Base-by-base conservation (phyloP, 331 rosid genomes). In the Rosa hybrid region DNA sequence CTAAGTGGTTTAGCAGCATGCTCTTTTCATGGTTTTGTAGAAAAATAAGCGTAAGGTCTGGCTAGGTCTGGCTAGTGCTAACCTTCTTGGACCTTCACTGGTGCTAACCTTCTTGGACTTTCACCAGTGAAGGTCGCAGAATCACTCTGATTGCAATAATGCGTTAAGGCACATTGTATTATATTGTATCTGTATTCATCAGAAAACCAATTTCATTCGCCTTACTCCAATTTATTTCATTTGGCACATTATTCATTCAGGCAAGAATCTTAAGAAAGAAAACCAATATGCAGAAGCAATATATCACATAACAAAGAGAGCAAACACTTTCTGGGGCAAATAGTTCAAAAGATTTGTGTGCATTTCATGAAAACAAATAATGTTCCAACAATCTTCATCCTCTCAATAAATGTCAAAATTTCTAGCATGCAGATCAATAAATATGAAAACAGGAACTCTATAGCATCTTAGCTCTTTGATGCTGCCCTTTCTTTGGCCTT, bases 401-500 rank as follows among this genome's bases (percentile, higher is more conserved):
- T 41, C 44, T 45, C 41, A 79, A 54, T 44, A 62, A 23, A 34
- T 38, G 41, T 12, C 80, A 76, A 76, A 76, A 76, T 80, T 79
- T 80, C 44, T n/a, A 56, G 21, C 39, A 7, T 42, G 34, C 59
- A 71, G 45, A 70, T 57, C 48, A 13, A 6, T 12, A 72, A 48
- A 59, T 45, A 12, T 4, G 4, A 48, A 45, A 72, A 6, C 8
- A 5, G 16, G 1, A 39, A 21, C 68, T 17, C 62, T 76, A 30
- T 3, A 14, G 62, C 59, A 23, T 18, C 59, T 72, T 79, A 87
- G 71, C 81, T 68, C 80, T 75, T 84, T 11, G 85, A 75, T 51
- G 89, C 80, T 14, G 73, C 79, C 79, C 79, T 86, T 71, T 86
- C 86, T 57, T 83, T 86, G 18, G 87, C 71, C 81, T 84, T 83